Conservation (phyloP, 176 grass and related monocot genomes). For the Dendrocalamus sinicus region DNA sequence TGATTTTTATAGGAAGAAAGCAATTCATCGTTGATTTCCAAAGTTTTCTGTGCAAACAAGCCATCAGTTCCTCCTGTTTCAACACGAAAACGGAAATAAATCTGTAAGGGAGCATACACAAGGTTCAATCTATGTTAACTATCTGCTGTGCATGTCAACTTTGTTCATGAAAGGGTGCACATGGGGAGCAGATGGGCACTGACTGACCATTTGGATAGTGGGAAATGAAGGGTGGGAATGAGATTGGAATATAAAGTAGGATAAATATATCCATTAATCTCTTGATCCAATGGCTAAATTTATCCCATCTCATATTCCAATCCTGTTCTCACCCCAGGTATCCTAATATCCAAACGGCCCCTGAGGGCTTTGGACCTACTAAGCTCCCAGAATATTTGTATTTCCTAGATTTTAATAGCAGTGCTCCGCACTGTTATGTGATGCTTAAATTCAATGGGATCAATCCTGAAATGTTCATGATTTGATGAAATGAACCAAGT, state of each 20-base stretch:
- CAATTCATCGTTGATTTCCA: conserved; percentile 70
- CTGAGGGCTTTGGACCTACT: not conserved
- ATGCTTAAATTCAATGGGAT: not conserved
- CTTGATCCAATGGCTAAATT: too few relatives aligned
- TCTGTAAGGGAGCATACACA: conserved; percentile 1
- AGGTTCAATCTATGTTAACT: not conserved
- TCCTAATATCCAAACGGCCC: too few relatives aligned
- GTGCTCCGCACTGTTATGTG: not conserved
- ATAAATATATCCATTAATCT: too few relatives aligned
- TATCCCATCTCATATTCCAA: too few relatives aligned
- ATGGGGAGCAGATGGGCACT: not conserved
- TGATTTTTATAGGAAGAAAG: conserved; percentile 83
- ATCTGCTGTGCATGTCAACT: not conserved
- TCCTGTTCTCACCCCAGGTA: too few relatives aligned
- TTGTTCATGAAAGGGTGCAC: not conserved
- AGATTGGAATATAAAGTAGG: too few relatives aligned
- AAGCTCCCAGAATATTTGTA: not conserved
- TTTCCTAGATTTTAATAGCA: conserved; percentile 11
- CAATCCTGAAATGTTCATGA: not conserved
- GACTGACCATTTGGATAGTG: too few relatives aligned
- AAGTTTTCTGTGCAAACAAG: conserved; percentile 76
- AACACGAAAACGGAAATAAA: conserved; percentile 47
- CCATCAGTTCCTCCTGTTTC: conserved; percentile 75
- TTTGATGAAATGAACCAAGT: not conserved
- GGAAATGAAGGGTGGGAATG: too few relatives aligned